These are phyloP conservation scores for Ustilago tritici DNA, from an alignment of 1,284 basidiomycete species.

Conservation along the genomic window DNA sequence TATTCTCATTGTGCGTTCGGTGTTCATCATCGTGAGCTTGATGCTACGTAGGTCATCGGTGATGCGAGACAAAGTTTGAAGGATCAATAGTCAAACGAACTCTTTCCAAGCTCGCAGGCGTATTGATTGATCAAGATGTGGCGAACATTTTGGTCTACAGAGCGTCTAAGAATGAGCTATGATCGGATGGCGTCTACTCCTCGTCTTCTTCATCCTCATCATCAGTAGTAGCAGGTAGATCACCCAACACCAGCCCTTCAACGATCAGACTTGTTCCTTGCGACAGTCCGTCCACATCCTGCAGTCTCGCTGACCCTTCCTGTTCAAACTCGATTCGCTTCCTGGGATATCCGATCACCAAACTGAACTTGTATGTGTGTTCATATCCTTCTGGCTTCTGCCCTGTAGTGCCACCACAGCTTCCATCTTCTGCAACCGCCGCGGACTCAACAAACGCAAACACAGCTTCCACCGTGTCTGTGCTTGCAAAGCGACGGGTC, in stretches of 20 bases:
- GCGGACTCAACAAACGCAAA: constrained; percentile 60
- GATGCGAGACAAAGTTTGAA: neutral
- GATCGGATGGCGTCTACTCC: neutral
- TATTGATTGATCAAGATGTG: neutral
- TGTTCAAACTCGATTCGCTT: constrained; percentile 31
- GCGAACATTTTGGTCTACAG: neutral
- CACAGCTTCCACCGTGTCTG: constrained; percentile 47
- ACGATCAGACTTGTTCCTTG: constrained; percentile 61
- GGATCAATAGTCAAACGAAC: neutral
- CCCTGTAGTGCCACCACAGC: neutral
- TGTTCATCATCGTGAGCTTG: neutral
- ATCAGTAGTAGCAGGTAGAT: constrained; percentile 16
- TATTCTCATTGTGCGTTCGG: neutral
- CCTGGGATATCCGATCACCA: constrained; percentile 63
- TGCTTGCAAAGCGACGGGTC: constrained; percentile 37
- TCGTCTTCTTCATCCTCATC: constrained; percentile 42
- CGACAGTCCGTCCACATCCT: constrained; percentile 46
- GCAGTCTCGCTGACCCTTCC: constrained; percentile 12
- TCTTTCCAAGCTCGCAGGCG: neutral
- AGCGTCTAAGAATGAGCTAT: neutral
- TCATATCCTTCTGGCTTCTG: constrained; percentile 39
- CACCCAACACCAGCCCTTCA: constrained; percentile 43
- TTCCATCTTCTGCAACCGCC: constrained; percentile 7
- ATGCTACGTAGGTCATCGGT: neutral
- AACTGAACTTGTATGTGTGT: constrained; percentile 53